Conservation (phyloP, 768 basidiomycete genomes). For the Lentinula sp. region DNA sequence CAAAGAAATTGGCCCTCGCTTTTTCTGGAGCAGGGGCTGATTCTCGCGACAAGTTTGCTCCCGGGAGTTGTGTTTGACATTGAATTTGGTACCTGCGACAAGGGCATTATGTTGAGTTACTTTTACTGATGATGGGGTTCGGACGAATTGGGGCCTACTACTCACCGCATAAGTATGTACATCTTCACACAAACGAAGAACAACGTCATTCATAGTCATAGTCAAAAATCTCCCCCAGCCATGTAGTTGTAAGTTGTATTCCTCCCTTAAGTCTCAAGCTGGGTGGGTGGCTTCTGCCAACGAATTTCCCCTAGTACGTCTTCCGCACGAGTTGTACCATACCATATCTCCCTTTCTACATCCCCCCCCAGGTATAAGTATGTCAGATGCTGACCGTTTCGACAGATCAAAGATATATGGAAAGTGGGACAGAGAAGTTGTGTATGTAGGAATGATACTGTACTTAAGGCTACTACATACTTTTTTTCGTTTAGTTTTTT, state of each 20-base stretch:
- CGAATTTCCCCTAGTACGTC: background rate
- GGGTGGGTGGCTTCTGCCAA: constrained; percentile 1
- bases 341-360: too few species aligned
- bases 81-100: background rate
- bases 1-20: background rate
- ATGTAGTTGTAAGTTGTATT: background rate
- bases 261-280: background rate
- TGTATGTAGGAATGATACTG: too few species aligned
- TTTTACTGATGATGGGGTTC: background rate
- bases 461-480: too few species aligned
- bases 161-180: background rate
- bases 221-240: constrained; percentile 2
- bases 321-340: background rate
- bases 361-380: too few species aligned
- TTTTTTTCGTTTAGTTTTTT: too few species aligned
- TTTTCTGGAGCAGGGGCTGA: background rate
- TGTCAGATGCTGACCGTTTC: background rate
- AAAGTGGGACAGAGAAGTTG: background rate
- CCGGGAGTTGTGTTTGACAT: background rate
- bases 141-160: background rate
- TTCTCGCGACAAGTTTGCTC: background rate
- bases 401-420: constrained; percentile 2
- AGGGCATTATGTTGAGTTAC: background rate
- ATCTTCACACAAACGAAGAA: background rate
- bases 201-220: constrained; percentile 6